These are phyloP conservation scores for Boletellus ananas DNA, from an alignment of 768 basidiomycete genomes.

Conservation along the genomic window DNA sequence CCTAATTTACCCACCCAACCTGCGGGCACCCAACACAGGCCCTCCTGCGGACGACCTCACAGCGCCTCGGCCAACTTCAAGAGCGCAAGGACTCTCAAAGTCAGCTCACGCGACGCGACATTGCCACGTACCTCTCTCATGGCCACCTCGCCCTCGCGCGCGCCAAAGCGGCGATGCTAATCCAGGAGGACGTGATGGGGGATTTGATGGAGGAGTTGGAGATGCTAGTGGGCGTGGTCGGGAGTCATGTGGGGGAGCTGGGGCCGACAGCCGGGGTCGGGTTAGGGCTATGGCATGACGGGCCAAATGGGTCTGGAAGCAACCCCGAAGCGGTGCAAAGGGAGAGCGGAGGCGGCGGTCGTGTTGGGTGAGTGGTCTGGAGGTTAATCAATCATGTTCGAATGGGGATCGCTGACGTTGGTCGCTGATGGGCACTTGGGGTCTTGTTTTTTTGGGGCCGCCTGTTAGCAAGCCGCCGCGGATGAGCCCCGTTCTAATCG, in stretches of 20 bases:
- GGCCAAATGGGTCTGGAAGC: background rate
- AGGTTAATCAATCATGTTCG: background rate
- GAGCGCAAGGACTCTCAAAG: conserved; percentile 64
- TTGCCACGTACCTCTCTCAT: conserved; percentile 61
- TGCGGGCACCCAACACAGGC: conserved; percentile 35
- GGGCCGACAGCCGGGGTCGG: conserved; percentile 25
- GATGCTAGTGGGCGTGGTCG: conserved; percentile 59
- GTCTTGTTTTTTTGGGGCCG: background rate
- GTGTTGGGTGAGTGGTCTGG: conserved; percentile 31
- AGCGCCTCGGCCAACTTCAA: conserved; percentile 65
- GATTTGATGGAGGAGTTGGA: conserved; percentile 65
- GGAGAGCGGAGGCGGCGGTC: conserved; percentile 11
- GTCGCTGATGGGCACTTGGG: background rate
- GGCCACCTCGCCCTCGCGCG: conserved; percentile 61
- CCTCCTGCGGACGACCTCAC: conserved; percentile 59
- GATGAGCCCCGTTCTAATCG: conserved; percentile 51
- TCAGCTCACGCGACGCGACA: conserved; percentile 60
- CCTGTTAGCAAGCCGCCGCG: conserved; percentile 28
- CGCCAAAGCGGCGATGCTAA: conserved; percentile 65
- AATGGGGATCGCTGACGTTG: conserved; percentile 1
- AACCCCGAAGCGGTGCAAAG: background rate
- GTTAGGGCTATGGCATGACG: background rate
- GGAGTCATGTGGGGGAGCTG: conserved; percentile 57
- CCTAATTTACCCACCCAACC: background rate
- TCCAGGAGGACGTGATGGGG: conserved; percentile 57